Conservation (phyloP, 805 yeast genomes). For the Candida chauliodis region DNA sequence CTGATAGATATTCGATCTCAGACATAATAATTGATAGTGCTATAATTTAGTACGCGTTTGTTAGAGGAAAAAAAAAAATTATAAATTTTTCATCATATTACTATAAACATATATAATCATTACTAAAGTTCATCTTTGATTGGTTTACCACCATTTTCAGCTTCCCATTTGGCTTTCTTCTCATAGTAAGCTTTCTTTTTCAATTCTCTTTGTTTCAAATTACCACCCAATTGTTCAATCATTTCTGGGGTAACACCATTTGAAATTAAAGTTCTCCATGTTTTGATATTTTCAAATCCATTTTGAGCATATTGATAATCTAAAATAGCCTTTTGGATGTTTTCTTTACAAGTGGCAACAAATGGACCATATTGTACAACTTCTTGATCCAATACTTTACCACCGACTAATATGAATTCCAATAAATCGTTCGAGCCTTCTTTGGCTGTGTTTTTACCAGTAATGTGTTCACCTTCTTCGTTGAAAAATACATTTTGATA, state of each 20-base stretch:
- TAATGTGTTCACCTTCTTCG: slow-evolving; percentile 60
- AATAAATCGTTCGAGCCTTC: slow-evolving; percentile 34
- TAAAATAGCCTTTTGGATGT: slow-evolving; percentile 63
- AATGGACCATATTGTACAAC: slow-evolving; percentile 90
- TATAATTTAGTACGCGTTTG: neutral
- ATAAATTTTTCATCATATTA: neutral
- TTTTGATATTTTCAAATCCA: slow-evolving; percentile 65
- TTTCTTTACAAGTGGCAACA: slow-evolving; percentile 68
- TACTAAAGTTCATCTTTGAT: slow-evolving; percentile 14
- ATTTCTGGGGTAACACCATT: slow-evolving; percentile 41
- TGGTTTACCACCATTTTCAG: slow-evolving; percentile 6
- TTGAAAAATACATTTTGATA: slow-evolving; percentile 61
- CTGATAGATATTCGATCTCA: slow-evolving; percentile 30
- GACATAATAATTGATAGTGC: slow-evolving; percentile 17
- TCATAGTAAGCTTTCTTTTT: slow-evolving; percentile 14
- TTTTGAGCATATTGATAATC: slow-evolving; percentile 68
- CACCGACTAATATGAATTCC: slow-evolving; percentile 73
- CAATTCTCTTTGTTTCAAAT: slow-evolving; percentile 25
- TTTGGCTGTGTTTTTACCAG: slow-evolving; percentile 45
- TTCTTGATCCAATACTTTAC: slow-evolving; percentile 68
- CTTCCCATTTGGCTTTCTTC: slow-evolving; percentile 4
- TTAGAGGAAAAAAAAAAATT: slow-evolving; percentile 1
- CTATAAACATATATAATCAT: neutral
- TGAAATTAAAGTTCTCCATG: slow-evolving; percentile 53
- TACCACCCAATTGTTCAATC: slow-evolving; percentile 37